Evolutionary conservation across 2,329 filamentous ascomycete species (phyloP).

Genomic region (Colletotrichum sp.): DNA sequence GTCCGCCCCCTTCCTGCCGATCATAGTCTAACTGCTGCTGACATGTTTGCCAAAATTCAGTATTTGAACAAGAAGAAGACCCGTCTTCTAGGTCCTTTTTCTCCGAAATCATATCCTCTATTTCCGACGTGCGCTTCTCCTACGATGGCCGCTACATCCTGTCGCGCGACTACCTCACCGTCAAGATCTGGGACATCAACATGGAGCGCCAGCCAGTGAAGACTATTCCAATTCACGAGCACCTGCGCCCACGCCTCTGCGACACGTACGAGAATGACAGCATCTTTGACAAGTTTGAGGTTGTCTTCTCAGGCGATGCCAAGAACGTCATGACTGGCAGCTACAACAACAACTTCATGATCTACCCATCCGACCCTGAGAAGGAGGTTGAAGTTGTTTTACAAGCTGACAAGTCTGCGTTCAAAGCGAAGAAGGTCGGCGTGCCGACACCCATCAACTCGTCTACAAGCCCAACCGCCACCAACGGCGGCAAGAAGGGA

Average conservation of each 20-base stretch:
- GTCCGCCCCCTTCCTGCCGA: constrained; percentile 32
- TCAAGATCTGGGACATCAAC: constrained; percentile 99
- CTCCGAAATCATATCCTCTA: constrained; percentile 99
- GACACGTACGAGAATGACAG: constrained; percentile 99
- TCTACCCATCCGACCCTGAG: constrained; percentile 94
- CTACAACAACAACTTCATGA: constrained; percentile 99
- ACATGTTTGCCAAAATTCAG: constrained; percentile 47
- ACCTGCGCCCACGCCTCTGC: constrained; percentile 89
- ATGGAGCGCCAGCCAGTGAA: constrained; percentile 98
- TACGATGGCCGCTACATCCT: constrained; percentile 96
- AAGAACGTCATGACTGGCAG: constrained; percentile 99
- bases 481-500: constrained; percentile 82
- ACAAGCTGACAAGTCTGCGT: constrained; percentile 97
- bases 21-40: neutral
- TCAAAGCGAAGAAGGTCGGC: constrained; percentile 99
- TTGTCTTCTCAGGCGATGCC: constrained; percentile 96
- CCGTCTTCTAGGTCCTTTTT: constrained; percentile 97
- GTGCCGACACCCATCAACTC: constrained; percentile 96
- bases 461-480: constrained; percentile 71
- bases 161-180: constrained; percentile 95
- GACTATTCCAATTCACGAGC: constrained; percentile 98
- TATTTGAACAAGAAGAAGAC: constrained; percentile 99
- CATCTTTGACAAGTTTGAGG: constrained; percentile 99
- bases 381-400: constrained; percentile 97
- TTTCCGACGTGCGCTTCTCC: constrained; percentile 97